A percentile compares a stretch with the other conserved stretches of the same genome.
These are phyloP conservation scores for Chrysopogon serrulatus DNA, from an alignment of 176 grass and related monocot species.

Conservation along the genomic window DNA sequence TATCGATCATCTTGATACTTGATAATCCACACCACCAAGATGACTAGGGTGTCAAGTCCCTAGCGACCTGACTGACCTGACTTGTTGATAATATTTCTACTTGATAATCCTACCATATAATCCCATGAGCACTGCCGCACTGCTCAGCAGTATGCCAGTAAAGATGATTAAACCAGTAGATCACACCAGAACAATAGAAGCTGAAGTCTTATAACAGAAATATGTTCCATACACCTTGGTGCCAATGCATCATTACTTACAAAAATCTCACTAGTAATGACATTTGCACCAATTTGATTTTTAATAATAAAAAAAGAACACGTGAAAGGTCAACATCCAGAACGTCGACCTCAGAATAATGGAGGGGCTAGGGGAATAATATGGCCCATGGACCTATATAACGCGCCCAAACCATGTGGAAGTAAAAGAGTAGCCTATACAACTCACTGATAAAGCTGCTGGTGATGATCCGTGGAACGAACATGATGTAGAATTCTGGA, in stretches of 20 bases:
- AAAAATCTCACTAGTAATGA: slow-evolving; percentile 29
- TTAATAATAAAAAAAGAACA: slow-evolving; percentile 12
- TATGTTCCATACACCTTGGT: neutral
- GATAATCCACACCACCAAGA: no score
- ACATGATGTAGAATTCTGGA: slow-evolving; percentile 17
- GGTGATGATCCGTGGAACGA: slow-evolving; percentile 2
- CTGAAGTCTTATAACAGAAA: neutral
- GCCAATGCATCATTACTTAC: neutral
- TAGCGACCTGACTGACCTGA: no score
- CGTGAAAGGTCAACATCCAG: neutral
- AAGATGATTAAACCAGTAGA: neutral
- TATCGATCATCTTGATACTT: no score
- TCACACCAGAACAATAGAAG: neutral
- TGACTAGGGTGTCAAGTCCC: no score
- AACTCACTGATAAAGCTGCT: neutral
- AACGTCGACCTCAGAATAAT: slow-evolving; percentile 25
- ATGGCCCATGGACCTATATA: slow-evolving; percentile 20
- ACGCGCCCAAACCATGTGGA: slow-evolving; percentile 33
- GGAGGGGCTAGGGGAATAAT: neutral
- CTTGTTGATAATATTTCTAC: no score
- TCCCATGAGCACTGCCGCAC: neutral
- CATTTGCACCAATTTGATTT: slow-evolving; percentile 21
- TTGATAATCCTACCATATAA: neutral
- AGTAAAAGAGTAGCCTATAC: slow-evolving; percentile 53
- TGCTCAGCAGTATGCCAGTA: neutral